These are phyloP conservation scores for Lentinula edodes DNA, from an alignment of 768 basidiomycete genomes.

Conservation along the genomic window DNA sequence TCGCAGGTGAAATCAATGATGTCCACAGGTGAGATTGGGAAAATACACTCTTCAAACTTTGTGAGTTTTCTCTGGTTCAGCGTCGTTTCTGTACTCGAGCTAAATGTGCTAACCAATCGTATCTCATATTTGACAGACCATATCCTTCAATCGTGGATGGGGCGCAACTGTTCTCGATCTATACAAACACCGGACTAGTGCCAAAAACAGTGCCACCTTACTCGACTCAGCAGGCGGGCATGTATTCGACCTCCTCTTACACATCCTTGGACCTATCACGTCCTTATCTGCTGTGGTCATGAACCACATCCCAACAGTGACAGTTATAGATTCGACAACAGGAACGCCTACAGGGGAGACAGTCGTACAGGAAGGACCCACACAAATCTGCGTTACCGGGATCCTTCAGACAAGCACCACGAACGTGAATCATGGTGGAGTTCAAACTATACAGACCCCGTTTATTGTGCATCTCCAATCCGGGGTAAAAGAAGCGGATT, in stretches of 20 bases:
- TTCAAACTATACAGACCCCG: constrained; percentile 18
- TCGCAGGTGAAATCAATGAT: not conserved
- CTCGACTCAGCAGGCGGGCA: constrained; percentile 22
- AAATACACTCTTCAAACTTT: not conserved
- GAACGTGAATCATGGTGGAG: constrained; percentile 14
- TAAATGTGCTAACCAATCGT: too few species aligned
- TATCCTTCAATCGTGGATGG: constrained; percentile 2
- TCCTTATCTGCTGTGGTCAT: constrained; percentile 19
- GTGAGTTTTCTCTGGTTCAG: not conserved
- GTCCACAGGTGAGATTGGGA: not conserved
- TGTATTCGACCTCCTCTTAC: constrained; percentile 20
- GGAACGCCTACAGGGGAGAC: constrained; percentile 21
- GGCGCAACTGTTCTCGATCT: not conserved
- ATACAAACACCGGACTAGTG: not conserved
- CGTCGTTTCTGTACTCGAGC: not conserved
- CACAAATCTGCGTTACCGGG: constrained; percentile 24
- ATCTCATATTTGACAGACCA: not conserved
- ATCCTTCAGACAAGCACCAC: constrained; percentile 13
- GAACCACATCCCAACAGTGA: constrained; percentile 14
- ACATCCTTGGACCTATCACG: constrained; percentile 23
- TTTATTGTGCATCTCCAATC: constrained; percentile 17
- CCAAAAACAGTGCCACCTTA: constrained; percentile 16
- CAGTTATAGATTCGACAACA: constrained; percentile 17
- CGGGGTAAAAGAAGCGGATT: constrained; percentile 6
- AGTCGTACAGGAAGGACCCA: constrained; percentile 12